Conservation (phyloP, 441 rosid genomes). For the Macaranga tanarius region DNA sequence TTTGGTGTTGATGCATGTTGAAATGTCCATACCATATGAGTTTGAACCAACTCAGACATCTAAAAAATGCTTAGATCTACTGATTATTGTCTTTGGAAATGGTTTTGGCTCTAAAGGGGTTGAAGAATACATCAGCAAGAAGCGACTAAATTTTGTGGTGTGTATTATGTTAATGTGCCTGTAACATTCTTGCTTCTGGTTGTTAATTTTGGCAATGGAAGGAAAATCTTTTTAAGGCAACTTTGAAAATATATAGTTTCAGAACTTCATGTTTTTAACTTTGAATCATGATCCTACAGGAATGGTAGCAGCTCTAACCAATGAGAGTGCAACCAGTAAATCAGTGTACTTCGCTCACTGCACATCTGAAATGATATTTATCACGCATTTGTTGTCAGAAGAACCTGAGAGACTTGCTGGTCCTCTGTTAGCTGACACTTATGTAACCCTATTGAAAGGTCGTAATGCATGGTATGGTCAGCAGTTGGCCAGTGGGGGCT, state of each 20-base stretch:
- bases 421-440: constrained; percentile 52
- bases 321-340: constrained; percentile 61
- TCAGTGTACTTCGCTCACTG: constrained; percentile 56
- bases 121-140: background rate
- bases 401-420: constrained; percentile 59
- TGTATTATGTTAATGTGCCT: background rate
- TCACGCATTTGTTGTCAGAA: constrained; percentile 50
- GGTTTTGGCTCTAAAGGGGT: background rate
- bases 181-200: background rate
- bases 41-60: too few species aligned
- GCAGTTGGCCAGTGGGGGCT: constrained; percentile 47
- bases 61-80: background rate
- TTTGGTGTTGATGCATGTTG: too few species aligned
- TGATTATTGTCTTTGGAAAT: background rate
- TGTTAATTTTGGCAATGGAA: background rate
- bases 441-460: constrained; percentile 51
- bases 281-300: constrained; percentile 28
- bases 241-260: background rate
- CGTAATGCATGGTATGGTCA: constrained; percentile 61
- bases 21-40: too few species aligned
- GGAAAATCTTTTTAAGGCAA: background rate
- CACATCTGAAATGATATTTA: constrained; percentile 59
- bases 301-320: constrained; percentile 57
- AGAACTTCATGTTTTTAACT: background rate
- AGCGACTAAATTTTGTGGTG: background rate